Conservation (phyloP, 305 asterid genomes). For the Fraxinus angustifolia region DNA sequence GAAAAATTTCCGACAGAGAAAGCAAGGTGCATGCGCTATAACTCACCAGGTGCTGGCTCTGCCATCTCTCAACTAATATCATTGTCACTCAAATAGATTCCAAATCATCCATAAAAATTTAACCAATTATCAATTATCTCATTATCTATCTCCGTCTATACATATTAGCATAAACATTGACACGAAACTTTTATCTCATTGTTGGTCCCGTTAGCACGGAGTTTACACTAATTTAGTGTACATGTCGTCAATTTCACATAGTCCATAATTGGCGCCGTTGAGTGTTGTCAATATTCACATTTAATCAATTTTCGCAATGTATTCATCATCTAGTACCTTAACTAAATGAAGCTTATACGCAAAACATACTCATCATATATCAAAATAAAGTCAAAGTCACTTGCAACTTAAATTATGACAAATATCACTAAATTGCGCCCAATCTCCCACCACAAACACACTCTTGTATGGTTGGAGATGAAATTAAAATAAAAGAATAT, state of each 20-base stretch:
- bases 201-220: neutral
- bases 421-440: neutral
- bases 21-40: fast-evolving
- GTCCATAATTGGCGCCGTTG: neutral
- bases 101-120: neutral
- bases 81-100: neutral
- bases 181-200: neutral
- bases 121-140: neutral
- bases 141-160: neutral
- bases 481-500: too few species aligned
- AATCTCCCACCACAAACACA: neutral
- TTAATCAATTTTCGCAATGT: neutral
- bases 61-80: neutral
- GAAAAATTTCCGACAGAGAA: too few species aligned
- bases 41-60: neutral
- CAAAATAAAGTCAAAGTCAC: neutral
- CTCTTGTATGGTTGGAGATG: neutral
- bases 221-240: neutral
- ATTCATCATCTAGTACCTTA: neutral
- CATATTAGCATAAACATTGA: neutral
- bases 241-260: neutral
- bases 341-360: neutral
- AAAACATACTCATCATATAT: neutral
- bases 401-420: neutral
- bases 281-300: neutral